Evolutionary conservation across 2,329 filamentous ascomycete species (phyloP).

Genomic region (Corniculantispora saksenae): DNA sequence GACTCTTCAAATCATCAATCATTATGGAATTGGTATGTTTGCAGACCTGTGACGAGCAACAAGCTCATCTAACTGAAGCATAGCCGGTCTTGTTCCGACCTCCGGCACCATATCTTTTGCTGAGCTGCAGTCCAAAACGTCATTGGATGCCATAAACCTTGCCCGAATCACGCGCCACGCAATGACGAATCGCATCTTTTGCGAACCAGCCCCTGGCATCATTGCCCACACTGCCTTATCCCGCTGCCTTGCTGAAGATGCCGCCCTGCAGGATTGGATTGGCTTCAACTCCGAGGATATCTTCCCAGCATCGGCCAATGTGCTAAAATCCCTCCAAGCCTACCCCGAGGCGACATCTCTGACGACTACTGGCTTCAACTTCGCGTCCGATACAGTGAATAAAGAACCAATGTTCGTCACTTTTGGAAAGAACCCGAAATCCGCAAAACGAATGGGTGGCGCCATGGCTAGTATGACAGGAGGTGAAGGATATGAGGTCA

Average conservation of each 20-base stretch:
- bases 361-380: constrained; percentile 52
- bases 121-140: constrained; percentile 47
- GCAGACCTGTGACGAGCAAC: background rate
- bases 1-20: constrained; percentile 52
- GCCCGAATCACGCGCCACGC: constrained; percentile 55
- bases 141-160: constrained; percentile 51
- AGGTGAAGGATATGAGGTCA: constrained; percentile 57
- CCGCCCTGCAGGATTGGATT: constrained; percentile 53
- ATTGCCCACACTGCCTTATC: constrained; percentile 59
- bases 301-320: constrained; percentile 49
- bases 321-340: constrained; percentile 44
- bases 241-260: constrained; percentile 50
- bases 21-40: constrained; percentile 48
- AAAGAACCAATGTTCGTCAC: constrained; percentile 56
- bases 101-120: constrained; percentile 45
- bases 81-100: constrained; percentile 53
- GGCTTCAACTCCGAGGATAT: constrained; percentile 57
- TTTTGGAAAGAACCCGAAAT: constrained; percentile 48
- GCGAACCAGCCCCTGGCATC: constrained; percentile 49
- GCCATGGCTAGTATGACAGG: constrained; percentile 57
- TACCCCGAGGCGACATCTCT: constrained; percentile 51
- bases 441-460: constrained; percentile 52
- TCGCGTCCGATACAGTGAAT: constrained; percentile 51
- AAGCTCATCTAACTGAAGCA: constrained; percentile 16
- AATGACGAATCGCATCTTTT: constrained; percentile 59